These are phyloP conservation scores for Pseudogymnoascus sp. DNA, from an alignment of 2,329 filamentous ascomycete genomes.

Conservation along the genomic window DNA sequence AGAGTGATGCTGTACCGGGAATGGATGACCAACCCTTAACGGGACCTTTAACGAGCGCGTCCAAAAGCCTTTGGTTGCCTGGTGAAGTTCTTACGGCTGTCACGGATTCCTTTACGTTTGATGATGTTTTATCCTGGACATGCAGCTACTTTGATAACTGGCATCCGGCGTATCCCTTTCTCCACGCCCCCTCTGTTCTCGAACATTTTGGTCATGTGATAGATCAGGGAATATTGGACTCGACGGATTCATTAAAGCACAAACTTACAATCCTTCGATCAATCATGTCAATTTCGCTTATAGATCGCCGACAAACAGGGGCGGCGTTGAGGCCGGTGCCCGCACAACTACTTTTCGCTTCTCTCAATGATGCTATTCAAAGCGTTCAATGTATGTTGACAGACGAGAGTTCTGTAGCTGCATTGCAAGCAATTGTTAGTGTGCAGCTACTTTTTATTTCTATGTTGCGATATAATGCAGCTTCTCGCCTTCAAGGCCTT, in stretches of 20 bases:
- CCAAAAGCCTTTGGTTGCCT: conserved; percentile 11
- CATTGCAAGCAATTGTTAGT: conserved; percentile 42
- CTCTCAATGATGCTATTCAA: conserved; percentile 40
- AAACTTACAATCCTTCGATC: conserved; percentile 37
- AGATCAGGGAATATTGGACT: conserved; percentile 20
- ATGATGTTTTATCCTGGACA: conserved; percentile 41
- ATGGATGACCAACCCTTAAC: background rate
- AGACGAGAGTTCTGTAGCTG: conserved; percentile 37
- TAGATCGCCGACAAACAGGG: conserved; percentile 38
- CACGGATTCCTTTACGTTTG: conserved; percentile 27
- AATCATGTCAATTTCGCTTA: conserved; percentile 43
- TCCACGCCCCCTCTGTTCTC: conserved; percentile 44
- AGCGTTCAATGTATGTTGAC: conserved; percentile 39
- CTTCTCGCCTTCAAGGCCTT: conserved; percentile 45
- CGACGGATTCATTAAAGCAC: conserved; percentile 21
- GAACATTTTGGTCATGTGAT: conserved; percentile 36
- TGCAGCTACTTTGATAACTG: conserved; percentile 48
- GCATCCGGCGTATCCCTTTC: conserved; percentile 47
- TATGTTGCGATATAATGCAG: conserved; percentile 46
- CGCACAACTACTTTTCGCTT: conserved; percentile 36
- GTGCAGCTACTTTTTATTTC: conserved; percentile 46
- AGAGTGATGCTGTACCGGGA: conserved; percentile 7
- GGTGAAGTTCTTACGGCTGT: background rate
- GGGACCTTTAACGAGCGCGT: background rate
- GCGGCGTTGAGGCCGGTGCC: conserved; percentile 27